phyloP scores from a whole-genome alignment of 2,329 filamentous ascomycete species.

The Apiospora sp. region DNA sequence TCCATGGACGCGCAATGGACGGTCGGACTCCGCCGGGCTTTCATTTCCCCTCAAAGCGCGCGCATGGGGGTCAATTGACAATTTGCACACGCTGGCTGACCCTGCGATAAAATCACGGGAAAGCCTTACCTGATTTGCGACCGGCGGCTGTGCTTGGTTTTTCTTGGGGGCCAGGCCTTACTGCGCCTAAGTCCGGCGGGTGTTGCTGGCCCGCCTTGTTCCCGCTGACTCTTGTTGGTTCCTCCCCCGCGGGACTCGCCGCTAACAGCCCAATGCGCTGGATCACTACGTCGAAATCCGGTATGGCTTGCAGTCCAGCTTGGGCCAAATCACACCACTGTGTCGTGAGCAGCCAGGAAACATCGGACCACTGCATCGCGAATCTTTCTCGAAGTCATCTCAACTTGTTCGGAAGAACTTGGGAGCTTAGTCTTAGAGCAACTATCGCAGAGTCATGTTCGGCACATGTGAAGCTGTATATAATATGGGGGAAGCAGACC shows the following conservation, averaged over 20 bases:
- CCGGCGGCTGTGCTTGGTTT: background rate
- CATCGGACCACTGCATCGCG: slow-evolving; percentile 30
- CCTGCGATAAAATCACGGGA: slow-evolving; percentile 17
- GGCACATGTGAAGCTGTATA: slow-evolving; percentile 21
- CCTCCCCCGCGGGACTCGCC: slow-evolving; percentile 9
- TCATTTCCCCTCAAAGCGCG: background rate
- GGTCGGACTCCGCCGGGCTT: slow-evolving; percentile 14
- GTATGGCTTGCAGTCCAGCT: background rate
- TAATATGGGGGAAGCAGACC: background rate
- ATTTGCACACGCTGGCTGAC: background rate
- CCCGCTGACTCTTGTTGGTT: background rate
- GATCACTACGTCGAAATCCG: slow-evolving; percentile 7
- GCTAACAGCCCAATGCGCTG: slow-evolving; percentile 3
- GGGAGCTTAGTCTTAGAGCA: background rate
- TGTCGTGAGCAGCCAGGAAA: slow-evolving; percentile 31
- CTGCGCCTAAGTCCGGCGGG: slow-evolving; percentile 16
- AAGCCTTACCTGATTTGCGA: background rate
- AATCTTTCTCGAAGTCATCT: slow-evolving; percentile 10
- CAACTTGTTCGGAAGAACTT: background rate
- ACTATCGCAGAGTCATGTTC: slow-evolving; percentile 25
- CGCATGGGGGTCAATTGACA: background rate
- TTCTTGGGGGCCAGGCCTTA: background rate
- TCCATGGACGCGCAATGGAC: background rate
- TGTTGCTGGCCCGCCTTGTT: background rate
- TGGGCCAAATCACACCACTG: slow-evolving; percentile 32